These are phyloP conservation scores for Hypoxylon lienhwacheense DNA, from an alignment of 495 filamentous ascomycete genomes.

Conservation along the genomic window DNA sequence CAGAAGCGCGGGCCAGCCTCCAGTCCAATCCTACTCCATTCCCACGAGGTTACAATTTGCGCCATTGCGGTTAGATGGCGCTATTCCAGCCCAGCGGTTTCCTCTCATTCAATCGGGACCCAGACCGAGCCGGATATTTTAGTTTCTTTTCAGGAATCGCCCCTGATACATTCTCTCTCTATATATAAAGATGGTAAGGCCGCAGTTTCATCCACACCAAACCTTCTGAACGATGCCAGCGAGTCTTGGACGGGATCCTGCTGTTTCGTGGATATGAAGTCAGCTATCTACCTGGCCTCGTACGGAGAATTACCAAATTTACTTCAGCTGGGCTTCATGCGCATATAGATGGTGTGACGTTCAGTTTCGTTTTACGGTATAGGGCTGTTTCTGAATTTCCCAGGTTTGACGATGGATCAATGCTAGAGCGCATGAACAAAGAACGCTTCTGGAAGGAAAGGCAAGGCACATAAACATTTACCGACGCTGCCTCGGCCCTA, in stretches of 20 bases:
- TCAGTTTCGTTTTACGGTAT: conserved; percentile 9
- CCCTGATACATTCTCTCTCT: conserved; percentile 9
- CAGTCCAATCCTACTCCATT: conserved; percentile 14
- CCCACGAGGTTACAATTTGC: conserved; percentile 31
- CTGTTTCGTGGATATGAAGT: not conserved
- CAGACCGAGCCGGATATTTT: conserved; percentile 12
- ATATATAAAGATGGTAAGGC: not conserved
- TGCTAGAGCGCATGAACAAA: conserved; percentile 22
- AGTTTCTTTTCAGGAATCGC: too few species aligned
- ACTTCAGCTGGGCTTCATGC: conserved; percentile 17
- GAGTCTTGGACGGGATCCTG: not conserved
- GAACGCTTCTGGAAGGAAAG: conserved; percentile 30
- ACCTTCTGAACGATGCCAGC: too few species aligned
- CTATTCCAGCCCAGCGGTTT: conserved; percentile 16
- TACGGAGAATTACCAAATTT: conserved; percentile 12
- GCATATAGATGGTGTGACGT: not conserved
- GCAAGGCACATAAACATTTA: not conserved
- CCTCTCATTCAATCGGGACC: conserved; percentile 14
- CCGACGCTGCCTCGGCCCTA: not conserved
- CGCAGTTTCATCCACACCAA: too few species aligned
- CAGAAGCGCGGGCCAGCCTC: not conserved
- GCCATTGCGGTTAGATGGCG: conserved; percentile 23
- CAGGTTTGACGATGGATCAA: conserved; percentile 16
- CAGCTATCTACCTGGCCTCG: conserved; percentile 1
- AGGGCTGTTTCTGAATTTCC: conserved; percentile 6